Evolutionary conservation across 1,139 yeast genomes (phyloP).

Genomic region (Yamadazyma dushanensis): DNA sequence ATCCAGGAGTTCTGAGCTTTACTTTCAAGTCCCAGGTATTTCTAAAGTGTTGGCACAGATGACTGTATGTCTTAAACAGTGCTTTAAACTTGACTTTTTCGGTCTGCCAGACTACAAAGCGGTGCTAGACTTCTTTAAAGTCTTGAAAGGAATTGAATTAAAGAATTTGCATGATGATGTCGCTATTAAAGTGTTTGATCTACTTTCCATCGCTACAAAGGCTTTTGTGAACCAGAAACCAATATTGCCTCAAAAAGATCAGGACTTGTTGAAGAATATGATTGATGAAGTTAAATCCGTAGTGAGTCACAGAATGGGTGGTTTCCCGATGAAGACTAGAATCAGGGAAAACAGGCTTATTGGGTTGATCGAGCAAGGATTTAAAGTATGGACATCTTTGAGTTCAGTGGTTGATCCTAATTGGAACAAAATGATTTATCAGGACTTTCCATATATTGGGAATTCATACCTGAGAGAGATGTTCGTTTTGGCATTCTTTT

Average conservation of each 20-base stretch:
- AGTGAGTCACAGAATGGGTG: slow-evolving; percentile 33
- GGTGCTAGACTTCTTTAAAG: slow-evolving; percentile 10
- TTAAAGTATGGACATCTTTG: slow-evolving; percentile 31
- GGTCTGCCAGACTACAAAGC: slow-evolving; percentile 1
- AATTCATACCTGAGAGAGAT: slow-evolving; percentile 38
- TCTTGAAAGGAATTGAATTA: slow-evolving; percentile 9
- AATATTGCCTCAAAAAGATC: background rate
- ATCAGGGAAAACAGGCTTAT: slow-evolving; percentile 24
- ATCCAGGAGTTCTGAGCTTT: slow-evolving; percentile 13
- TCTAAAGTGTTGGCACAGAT: slow-evolving; percentile 19
- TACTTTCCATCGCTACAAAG: slow-evolving; percentile 3
- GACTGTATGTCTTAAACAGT: slow-evolving; percentile 9
- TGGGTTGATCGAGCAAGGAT: slow-evolving; percentile 25
- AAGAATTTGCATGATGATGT: slow-evolving; percentile 13
- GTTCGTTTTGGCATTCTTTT: slow-evolving; percentile 31
- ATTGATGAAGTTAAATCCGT: slow-evolving; percentile 10
- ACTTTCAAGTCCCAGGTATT: slow-evolving; percentile 18
- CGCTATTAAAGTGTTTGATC: slow-evolving; percentile 11
- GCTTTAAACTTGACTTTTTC: slow-evolving; percentile 9
- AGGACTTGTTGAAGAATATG: background rate
- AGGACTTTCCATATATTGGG: slow-evolving; percentile 43
- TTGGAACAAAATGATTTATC: slow-evolving; percentile 42
- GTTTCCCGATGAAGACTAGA: slow-evolving; percentile 31
- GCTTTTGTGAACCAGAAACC: background rate
- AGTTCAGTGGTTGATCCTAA: slow-evolving; percentile 22